Evolutionary conservation across 2,329 filamentous ascomycete species (phyloP).

Genomic region (Fusarium sp.): DNA sequence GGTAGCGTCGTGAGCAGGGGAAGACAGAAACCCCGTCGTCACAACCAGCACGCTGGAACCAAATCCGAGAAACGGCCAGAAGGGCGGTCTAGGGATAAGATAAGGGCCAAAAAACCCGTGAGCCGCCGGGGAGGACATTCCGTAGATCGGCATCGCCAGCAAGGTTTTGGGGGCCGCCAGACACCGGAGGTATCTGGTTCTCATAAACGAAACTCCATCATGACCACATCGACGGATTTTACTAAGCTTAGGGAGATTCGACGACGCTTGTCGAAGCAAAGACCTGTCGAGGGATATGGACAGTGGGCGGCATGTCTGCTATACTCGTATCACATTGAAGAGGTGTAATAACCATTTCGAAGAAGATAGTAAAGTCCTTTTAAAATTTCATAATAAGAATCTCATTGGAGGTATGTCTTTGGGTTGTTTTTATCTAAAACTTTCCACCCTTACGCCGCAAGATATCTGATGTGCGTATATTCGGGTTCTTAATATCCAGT

Average conservation of each 20-base stretch:
- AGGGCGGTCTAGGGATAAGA: slow-evolving; percentile 15
- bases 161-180: slow-evolving; percentile 7
- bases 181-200: slow-evolving; percentile 4
- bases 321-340: slow-evolving; percentile 21
- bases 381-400: slow-evolving; percentile 1
- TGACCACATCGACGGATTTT: slow-evolving; percentile 54
- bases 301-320: slow-evolving; percentile 36
- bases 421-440: too few species aligned
- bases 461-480: too few species aligned
- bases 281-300: slow-evolving; percentile 1
- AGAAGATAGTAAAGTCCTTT: slow-evolving; percentile 42
- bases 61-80: slow-evolving; percentile 19
- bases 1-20: slow-evolving; percentile 33
- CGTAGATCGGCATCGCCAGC: slow-evolving; percentile 18
- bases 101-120: slow-evolving; percentile 21
- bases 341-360: slow-evolving; percentile 15
- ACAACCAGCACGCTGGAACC: slow-evolving; percentile 12
- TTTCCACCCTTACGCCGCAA: too few species aligned
- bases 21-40: slow-evolving; percentile 25
- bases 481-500: too few species aligned
- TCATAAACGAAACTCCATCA: slow-evolving; percentile 39
- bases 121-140: slow-evolving; percentile 11
- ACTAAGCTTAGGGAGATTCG: slow-evolving; percentile 57
- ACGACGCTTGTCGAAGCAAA: slow-evolving; percentile 32
- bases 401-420: too few species aligned